A percentile compares a stretch with the other conserved stretches of the same genome.
These are phyloP conservation scores for Tieghemostelium lacteum DNA, from an alignment of 78 protist species.

Conservation along the genomic window DNA sequence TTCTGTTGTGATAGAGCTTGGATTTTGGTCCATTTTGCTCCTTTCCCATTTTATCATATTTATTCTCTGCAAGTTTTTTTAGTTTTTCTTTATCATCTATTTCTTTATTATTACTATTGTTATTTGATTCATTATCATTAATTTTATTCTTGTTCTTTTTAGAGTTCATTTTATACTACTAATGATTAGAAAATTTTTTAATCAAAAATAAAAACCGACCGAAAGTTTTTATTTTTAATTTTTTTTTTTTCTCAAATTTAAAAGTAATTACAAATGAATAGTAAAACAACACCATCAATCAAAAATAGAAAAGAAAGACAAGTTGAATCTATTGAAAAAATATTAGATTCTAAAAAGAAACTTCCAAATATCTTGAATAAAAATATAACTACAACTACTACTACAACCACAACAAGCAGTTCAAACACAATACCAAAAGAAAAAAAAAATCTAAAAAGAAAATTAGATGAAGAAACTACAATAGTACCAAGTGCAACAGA, in stretches of 20 bases:
- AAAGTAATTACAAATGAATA: neutral
- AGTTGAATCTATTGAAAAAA: neutral
- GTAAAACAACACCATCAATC: neutral
- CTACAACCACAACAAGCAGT: neutral
- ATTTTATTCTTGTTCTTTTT: neutral
- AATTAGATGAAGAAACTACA: neutral
- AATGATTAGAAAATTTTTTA: neutral
- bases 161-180: neutral
- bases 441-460: slow-evolving; percentile 1
- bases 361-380: neutral
- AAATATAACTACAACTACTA: neutral
- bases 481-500: slow-evolving; percentile 1
- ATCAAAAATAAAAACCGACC: neutral
- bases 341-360: neutral
- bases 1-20: slow-evolving; percentile 15
- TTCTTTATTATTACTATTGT: neutral
- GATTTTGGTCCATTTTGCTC: neutral
- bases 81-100: neutral
- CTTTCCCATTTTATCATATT: slow-evolving; percentile 10
- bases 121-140: neutral
- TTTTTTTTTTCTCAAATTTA: too few relatives aligned
- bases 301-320: neutral
- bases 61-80: slow-evolving; percentile 12
- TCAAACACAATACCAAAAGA: slow-evolving; percentile 21
- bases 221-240: too few relatives aligned